Conservation (phyloP, 1,284 basidiomycete genomes). For the Ustilago xerochloae region DNA sequence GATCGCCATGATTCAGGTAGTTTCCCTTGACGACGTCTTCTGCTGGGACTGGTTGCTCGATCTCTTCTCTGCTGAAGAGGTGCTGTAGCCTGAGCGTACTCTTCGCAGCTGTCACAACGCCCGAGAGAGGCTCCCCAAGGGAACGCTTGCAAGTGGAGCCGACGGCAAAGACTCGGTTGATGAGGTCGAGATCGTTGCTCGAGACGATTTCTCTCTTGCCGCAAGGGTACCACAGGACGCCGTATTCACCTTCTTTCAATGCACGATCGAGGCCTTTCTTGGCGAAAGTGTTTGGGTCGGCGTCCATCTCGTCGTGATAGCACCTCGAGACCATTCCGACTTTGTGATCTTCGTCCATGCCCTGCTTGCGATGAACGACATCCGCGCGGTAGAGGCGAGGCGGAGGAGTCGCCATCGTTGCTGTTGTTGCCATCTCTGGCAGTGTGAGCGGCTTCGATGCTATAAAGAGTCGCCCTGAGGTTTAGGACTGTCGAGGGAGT, state of each 20-base stretch:
- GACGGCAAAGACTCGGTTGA: conserved; percentile 80
- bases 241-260: conserved; percentile 82
- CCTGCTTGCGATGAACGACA: conserved; percentile 38
- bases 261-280: conserved; percentile 74
- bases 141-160: conserved; percentile 87
- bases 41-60: conserved; percentile 76
- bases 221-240: conserved; percentile 77
- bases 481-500: too few species aligned
- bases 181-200: conserved; percentile 77
- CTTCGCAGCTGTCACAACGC: conserved; percentile 76
- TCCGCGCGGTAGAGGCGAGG: conserved; percentile 28
- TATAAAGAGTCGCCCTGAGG: too few species aligned
- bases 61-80: conserved; percentile 75
- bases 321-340: conserved; percentile 46
- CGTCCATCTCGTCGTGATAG: conserved; percentile 43
- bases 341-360: conserved; percentile 27
- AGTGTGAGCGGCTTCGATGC: too few species aligned
- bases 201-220: conserved; percentile 70
- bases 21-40: conserved; percentile 71
- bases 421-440: background rate
- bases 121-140: conserved; percentile 79
- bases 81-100: conserved; percentile 79
- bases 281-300: conserved; percentile 19
- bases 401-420: conserved; percentile 3
- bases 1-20: conserved; percentile 70